phyloP scores from a whole-genome alignment of 1,284 basidiomycete genomes.

The Veloporphyrellus conicus region DNA sequence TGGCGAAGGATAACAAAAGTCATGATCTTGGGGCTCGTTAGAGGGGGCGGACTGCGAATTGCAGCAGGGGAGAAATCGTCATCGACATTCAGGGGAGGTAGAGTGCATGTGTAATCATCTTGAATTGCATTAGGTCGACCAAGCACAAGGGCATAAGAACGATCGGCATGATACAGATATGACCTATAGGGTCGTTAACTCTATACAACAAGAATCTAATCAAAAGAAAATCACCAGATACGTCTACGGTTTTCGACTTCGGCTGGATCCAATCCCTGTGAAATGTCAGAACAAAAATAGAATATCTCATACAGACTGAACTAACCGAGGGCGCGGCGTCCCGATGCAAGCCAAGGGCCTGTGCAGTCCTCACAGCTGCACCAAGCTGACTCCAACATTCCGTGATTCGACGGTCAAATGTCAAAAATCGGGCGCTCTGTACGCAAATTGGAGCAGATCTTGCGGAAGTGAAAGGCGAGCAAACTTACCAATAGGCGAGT shows the following conservation, averaged over 20 bases:
- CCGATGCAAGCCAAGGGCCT: conserved; percentile 89
- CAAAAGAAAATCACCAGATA: conserved; percentile 62
- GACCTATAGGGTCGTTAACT: conserved; percentile 49
- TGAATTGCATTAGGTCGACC: conserved; percentile 88
- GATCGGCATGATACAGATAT: conserved; percentile 89
- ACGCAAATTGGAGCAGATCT: conserved; percentile 12
- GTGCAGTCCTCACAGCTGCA: conserved; percentile 88
- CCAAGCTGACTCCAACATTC: conserved; percentile 96
- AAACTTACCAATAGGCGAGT: conserved; percentile 73
- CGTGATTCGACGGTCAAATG: conserved; percentile 82
- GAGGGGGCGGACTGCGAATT: conserved; percentile 47
- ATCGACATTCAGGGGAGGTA: conserved; percentile 80
- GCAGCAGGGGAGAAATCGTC: conserved; percentile 51
- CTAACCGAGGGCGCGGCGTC: conserved; percentile 83
- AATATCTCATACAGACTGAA: conserved; percentile 7
- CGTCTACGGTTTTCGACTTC: conserved; percentile 87
- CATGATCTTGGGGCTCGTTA: conserved; percentile 74
- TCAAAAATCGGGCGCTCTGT: conserved; percentile 86
- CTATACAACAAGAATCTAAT: conserved; percentile 1
- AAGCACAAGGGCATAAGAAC: conserved; percentile 86
- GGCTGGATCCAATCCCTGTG: conserved; percentile 69
- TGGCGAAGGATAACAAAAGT: conserved; percentile 88
- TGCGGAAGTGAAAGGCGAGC: neutral
- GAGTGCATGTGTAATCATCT: conserved; percentile 80
- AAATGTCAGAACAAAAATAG: conserved; percentile 9